Evolutionary conservation across 2,329 filamentous ascomycete genomes (phyloP), one percentile per base, ranked within the genome.

Genomic region (Diaporthe vexans): DNA sequence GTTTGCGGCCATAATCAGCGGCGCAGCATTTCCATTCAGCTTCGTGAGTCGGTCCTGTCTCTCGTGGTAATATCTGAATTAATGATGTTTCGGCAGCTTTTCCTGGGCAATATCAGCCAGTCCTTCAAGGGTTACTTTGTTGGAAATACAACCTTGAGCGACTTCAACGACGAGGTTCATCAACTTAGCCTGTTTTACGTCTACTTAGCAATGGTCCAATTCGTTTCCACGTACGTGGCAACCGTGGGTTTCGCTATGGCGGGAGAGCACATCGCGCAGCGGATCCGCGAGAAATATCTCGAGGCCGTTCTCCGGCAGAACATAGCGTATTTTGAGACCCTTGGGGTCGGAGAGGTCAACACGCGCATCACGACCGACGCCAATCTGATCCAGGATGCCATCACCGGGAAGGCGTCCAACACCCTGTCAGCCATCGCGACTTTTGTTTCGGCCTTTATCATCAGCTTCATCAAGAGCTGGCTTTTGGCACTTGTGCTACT

Each of bases 321-420:
- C 81, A 96, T 97, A 82, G 95, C 91, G 57, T 97, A 94, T 83
- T 97, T 97, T 83, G 97, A 98, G 83, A 97, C 96, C 80, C 89
- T 98, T 21, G 95, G 95, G 69, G 93, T 95, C 46, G 95, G 96
- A 75, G 97, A 98, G 84, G 94, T 98, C 75, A 98, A 95, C 0
- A 98, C 95, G 1, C 92, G 95, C 77, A 98, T 98, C 78, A 98
- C 96, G 0, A 93, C 95, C 15, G 96, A 98, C 82, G 97, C 95
- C 65, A 98, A 98, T 79, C 86, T 97, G 70, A 93, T 98, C 72
- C 96, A 98, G 82, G 95, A 97, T 78, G 96, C 95, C 74, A 95
- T 99, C 59, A 97, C 94, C 0, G 94, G 97, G 82, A 98, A 98
- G 85, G 90, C 97, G 56, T 92, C 91, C 19, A 85, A 97, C 17